phyloP scores from a whole-genome alignment of 441 rosid species.

The Pelargonium fulgidum region DNA sequence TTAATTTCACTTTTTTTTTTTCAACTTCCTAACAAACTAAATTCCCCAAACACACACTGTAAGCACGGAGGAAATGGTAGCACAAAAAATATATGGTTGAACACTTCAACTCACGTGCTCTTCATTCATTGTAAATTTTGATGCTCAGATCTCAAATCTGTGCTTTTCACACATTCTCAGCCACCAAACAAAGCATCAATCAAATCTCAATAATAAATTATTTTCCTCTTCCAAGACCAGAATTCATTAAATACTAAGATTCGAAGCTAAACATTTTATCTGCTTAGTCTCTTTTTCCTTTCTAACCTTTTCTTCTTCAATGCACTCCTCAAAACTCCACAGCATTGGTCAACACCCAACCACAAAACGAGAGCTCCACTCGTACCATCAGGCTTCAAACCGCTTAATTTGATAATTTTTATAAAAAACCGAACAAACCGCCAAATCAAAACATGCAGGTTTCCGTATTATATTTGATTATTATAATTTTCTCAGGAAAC shows the following conservation, averaged over 20 bases:
- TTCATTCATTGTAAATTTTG: neutral
- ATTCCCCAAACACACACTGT: neutral
- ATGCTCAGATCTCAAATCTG: too few relatives aligned
- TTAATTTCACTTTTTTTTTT: neutral
- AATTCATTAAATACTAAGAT: neutral
- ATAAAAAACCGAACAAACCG: too few relatives aligned
- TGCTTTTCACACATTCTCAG: too few relatives aligned
- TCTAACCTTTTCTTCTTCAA: neutral
- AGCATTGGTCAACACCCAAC: too few relatives aligned
- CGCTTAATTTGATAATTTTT: too few relatives aligned
- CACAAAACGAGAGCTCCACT: too few relatives aligned
- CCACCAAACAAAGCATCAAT: slow-evolving; percentile 1
- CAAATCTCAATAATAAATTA: neutral
- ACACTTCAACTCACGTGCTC: neutral
- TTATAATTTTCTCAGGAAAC: neutral
- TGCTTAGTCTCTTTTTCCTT: neutral
- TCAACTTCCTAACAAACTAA: neutral
- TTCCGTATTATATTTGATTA: neutral
- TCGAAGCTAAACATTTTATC: neutral
- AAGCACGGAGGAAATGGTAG: neutral
- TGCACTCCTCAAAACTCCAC: too few relatives aligned
- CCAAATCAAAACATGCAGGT: too few relatives aligned
- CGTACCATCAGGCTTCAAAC: too few relatives aligned
- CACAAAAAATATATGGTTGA: neutral
- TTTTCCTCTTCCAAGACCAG: neutral